Percentiles rank a stretch among this genome's conserved stretches.
Conservation (phyloP, 1,284 basidiomycete species). For the Trichosporon sp. region DNA sequence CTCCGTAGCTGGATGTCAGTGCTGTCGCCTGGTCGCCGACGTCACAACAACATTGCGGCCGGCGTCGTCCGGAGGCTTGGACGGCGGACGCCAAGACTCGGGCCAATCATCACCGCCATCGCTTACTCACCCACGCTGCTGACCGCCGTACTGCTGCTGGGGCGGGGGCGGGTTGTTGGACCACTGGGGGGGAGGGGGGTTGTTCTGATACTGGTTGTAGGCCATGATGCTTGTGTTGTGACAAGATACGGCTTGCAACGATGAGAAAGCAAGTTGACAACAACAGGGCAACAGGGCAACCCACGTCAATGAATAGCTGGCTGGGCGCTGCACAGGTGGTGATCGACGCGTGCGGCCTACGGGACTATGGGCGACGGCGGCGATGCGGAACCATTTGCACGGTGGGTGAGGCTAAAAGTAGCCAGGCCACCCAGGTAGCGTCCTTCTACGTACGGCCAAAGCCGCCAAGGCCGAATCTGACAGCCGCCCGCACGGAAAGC, state of each 20-base stretch:
- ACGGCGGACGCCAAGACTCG: neutral
- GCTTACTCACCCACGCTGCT: conserved; percentile 11
- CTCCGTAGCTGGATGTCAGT: conserved; percentile 8
- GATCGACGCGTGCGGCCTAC: conserved; percentile 19
- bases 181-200: conserved; percentile 29
- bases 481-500: neutral
- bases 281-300: neutral
- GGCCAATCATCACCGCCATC: neutral
- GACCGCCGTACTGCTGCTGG: conserved; percentile 18
- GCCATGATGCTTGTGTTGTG: neutral
- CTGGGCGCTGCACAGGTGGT: neutral
- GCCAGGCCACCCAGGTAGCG: neutral
- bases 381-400: conserved; percentile 1
- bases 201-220: conserved; percentile 27
- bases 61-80: neutral
- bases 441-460: no score
- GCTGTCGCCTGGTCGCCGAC: neutral
- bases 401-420: conserved; percentile 9
- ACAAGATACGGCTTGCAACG: neutral
- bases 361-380: no score
- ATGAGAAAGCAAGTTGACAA: conserved; percentile 1
- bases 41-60: conserved; percentile 1
- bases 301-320: neutral
- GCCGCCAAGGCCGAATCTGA: conserved; percentile 1
- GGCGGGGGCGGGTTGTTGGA: conserved; percentile 13